These are phyloP conservation scores for Rasamsonia emersonii DNA, from an alignment of 2,329 filamentous ascomycete species.

Conservation along the genomic window DNA sequence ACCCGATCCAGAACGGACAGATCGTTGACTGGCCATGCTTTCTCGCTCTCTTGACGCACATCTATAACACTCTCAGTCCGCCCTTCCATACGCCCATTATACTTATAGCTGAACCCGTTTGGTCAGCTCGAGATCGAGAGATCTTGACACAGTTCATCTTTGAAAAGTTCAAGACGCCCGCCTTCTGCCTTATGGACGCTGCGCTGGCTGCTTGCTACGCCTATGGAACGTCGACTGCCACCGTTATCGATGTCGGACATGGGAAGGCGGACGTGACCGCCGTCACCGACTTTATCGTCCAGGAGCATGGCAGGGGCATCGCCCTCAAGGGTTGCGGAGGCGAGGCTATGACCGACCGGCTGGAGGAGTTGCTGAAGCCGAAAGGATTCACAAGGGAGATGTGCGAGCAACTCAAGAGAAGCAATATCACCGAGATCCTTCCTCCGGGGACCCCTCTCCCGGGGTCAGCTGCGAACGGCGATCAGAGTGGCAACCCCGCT, in stretches of 20 bases:
- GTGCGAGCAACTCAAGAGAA: conserved; percentile 58
- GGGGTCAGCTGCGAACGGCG: conserved; percentile 34
- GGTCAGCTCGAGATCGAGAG: conserved; percentile 83
- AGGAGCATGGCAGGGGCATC: conserved; percentile 57
- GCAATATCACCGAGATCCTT: conserved; percentile 54
- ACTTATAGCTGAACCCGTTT: conserved; percentile 79
- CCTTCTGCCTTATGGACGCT: conserved; percentile 82
- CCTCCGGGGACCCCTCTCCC: conserved; percentile 47
- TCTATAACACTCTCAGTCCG: conserved; percentile 80
- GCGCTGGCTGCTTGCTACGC: conserved; percentile 72
- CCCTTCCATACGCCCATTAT: conserved; percentile 92
- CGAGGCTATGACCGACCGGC: conserved; percentile 70
- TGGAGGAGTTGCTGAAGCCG: conserved; percentile 56
- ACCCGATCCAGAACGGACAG: conserved; percentile 70
- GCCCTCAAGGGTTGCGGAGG: conserved; percentile 65
- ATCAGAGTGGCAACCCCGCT: conserved; percentile 44
- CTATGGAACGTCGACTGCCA: conserved; percentile 74
- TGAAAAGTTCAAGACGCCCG: conserved; percentile 92
- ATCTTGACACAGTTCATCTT: conserved; percentile 89
- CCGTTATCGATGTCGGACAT: conserved; percentile 82
- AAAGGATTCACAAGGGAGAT: conserved; percentile 53
- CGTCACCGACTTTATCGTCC: conserved; percentile 71
- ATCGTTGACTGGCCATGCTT: conserved; percentile 90
- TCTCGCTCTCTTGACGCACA: conserved; percentile 84
- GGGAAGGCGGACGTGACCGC: conserved; percentile 91